Percentiles rank a stretch among this genome's conserved stretches.
Conservation (phyloP, 2,329 filamentous ascomycete species). For the Colletotrichum sp. region DNA sequence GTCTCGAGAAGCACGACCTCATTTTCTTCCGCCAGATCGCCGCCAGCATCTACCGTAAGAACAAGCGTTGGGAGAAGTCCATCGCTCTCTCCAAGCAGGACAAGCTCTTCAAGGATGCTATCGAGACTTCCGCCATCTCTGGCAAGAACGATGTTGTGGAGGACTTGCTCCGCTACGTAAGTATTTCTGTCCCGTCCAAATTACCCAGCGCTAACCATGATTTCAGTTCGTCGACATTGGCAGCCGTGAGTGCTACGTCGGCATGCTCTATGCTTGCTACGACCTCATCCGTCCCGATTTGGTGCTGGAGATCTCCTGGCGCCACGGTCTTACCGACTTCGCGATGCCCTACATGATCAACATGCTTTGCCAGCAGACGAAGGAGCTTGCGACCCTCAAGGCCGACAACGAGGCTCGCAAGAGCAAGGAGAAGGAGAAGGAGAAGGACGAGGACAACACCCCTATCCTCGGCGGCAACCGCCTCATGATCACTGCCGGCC, state of each 20-base stretch:
- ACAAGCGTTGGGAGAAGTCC: slow-evolving; percentile 99
- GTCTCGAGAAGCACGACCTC: slow-evolving; percentile 95
- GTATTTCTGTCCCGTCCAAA: slow-evolving; percentile 45
- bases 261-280: slow-evolving; percentile 98
- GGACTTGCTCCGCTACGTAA: slow-evolving; percentile 94
- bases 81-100: slow-evolving; percentile 98
- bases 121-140: slow-evolving; percentile 95
- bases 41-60: slow-evolving; percentile 98
- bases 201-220: slow-evolving; percentile 33
- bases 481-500: slow-evolving; percentile 95
- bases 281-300: slow-evolving; percentile 93
- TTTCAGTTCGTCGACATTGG: slow-evolving; percentile 96
- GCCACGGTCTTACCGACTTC: slow-evolving; percentile 91
- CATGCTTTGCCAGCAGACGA: slow-evolving; percentile 88
- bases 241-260: slow-evolving; percentile 99
- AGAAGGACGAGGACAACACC: slow-evolving; percentile 91
- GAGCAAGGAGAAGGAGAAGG: slow-evolving; percentile 69
- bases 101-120: slow-evolving; percentile 99
- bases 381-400: slow-evolving; percentile 83
- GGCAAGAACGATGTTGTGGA: slow-evolving; percentile 91
- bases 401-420: slow-evolving; percentile 97
- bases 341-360: slow-evolving; percentile 99
- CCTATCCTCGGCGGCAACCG: slow-evolving; percentile 89
- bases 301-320: slow-evolving; percentile 96
- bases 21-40: slow-evolving; percentile 99